phyloP scores from a whole-genome alignment of 2,329 filamentous ascomycete genomes.

The Botrytis galanthina region DNA sequence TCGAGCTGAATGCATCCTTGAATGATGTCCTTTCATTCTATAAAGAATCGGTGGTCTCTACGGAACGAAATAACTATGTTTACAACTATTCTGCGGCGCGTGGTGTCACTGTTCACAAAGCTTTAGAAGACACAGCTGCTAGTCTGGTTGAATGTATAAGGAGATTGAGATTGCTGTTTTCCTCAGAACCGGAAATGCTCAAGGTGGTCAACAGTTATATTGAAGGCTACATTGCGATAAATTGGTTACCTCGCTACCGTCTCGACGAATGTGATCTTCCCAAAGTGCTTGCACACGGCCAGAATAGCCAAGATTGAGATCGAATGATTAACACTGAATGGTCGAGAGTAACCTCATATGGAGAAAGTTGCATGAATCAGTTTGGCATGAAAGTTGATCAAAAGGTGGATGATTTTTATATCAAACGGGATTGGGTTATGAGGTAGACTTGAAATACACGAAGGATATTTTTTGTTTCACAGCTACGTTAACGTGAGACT shows the following conservation, averaged over 20 bases:
- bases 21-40: not conserved
- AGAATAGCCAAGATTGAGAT: not conserved
- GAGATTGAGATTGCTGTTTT: not conserved
- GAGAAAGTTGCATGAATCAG: not conserved
- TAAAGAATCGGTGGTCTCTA: not conserved
- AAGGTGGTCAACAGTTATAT: not conserved
- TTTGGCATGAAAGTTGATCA: not conserved
- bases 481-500: not conserved
- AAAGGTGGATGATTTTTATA: not conserved
- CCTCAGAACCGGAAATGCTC: not conserved
- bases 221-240: not conserved
- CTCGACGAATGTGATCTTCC: not conserved
- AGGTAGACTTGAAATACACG: not conserved
- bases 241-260: not conserved
- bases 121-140: not conserved
- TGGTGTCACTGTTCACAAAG: not conserved
- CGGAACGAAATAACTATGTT: not conserved
- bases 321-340: not conserved
- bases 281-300: not conserved
- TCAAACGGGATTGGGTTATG: not conserved
- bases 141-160: not conserved
- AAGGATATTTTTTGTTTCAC: not conserved
- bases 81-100: not conserved
- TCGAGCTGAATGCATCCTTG: accelerated
- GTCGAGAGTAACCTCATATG: not conserved